These are phyloP conservation scores for Trichoderma harzianum DNA, from an alignment of 2,329 filamentous ascomycete genomes.

Conservation along the genomic window DNA sequence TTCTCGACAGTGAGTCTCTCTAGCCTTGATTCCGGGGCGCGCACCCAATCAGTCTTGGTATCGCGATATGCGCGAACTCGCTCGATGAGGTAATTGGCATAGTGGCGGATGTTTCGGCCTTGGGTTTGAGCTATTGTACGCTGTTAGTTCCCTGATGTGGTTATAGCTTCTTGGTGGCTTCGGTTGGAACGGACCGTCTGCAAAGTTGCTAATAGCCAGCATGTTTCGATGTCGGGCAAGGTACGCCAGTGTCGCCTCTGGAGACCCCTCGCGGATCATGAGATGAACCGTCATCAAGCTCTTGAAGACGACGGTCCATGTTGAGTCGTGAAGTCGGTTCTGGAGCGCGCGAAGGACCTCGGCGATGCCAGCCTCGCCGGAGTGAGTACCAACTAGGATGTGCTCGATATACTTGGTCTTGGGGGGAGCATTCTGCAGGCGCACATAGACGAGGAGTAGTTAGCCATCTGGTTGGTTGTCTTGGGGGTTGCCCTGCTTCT, in stretches of 20 bases:
- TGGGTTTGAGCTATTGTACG: conserved; percentile 74
- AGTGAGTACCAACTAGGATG: conserved; percentile 91
- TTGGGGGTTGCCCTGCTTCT: background rate
- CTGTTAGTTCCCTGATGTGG: conserved; percentile 1
- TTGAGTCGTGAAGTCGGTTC: conserved; percentile 84
- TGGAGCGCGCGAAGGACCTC: conserved; percentile 94
- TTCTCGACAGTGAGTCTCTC: conserved; percentile 88
- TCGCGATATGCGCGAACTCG: conserved; percentile 78
- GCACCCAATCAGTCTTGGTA: conserved; percentile 86
- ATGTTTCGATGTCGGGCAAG: conserved; percentile 78
- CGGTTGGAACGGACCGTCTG: conserved; percentile 67
- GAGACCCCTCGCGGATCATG: conserved; percentile 94
- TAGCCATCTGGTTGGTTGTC: conserved; percentile 8
- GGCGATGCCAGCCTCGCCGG: conserved; percentile 88
- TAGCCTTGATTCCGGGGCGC: conserved; percentile 74
- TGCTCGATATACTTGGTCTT: conserved; percentile 99
- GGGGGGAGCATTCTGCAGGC: conserved; percentile 75
- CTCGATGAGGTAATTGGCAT: conserved; percentile 81
- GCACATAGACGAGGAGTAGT: background rate
- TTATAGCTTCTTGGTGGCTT: background rate
- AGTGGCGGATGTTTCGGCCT: conserved; percentile 89
- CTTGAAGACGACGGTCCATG: conserved; percentile 99
- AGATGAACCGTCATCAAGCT: conserved; percentile 91
- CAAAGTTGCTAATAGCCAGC: conserved; percentile 85
- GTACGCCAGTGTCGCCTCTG: conserved; percentile 82